Base-by-base conservation (phyloP, 1,139 yeast genomes). In the Magnusiomyces sp. region DNA sequence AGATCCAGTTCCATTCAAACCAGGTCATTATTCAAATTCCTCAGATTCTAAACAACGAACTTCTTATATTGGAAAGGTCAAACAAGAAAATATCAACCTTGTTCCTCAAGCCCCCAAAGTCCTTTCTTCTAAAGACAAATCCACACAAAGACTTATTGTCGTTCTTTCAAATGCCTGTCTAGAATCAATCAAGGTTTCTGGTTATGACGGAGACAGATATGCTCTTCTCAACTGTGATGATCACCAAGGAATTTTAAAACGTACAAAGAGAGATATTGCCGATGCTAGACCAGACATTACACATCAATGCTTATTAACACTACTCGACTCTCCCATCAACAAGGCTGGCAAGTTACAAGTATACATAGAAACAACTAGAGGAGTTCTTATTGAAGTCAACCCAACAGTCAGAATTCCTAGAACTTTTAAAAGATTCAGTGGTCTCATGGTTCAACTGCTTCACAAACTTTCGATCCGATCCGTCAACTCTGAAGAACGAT, bases 241-340 rank as follows among this genome's bases (percentile, higher is more conserved):
- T 67, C 98, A 92, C 67, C 98, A 92, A 71, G 97, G 97, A 14
- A 74, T 92, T 51, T 73, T 92, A 61, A 84, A 94, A 68, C 90
- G 89, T 66, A 88, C 90, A 95, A 95, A 95, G 45, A 78, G 97
- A 64, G 97, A 92, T 66, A 92, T 92, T 58, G 90, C 96, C 44
- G 98, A 92, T 66, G 97, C 97, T 5, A 80, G 98, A 68, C 98
- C 98, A 19, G 98, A 92, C 68, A 92, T 92, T 62, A 90, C 97
- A 44, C 98, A 92, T 66, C 74, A 68, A 56, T 92, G 98, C 73
- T 78, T 92, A 49, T 75, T 92, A 65, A 92, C 98, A 2, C 75
- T 92, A 58, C 75, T 92, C 62, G 98, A 92, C 66, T 87, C 96
- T 13, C 98, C 98, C 41, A 85, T 92, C 63, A 94, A 92, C 73